Conservation (phyloP, 768 basidiomycete genomes). For the Auriscalpium orientale region DNA sequence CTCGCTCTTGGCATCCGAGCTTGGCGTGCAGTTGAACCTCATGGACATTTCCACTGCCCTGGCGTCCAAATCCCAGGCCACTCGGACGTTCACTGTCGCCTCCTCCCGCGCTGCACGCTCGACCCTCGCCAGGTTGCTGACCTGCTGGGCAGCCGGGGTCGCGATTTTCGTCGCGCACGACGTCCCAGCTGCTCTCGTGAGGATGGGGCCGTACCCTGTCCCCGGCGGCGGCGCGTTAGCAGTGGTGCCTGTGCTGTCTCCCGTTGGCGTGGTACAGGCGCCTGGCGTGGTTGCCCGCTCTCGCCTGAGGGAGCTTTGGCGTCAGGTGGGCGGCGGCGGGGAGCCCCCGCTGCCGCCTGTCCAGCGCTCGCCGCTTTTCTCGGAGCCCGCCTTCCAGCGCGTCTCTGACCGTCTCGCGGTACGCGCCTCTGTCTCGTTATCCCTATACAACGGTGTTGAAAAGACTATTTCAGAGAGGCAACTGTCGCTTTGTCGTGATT, state of each 20-base stretch:
- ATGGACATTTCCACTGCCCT: too few species aligned
- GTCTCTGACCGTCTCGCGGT: background rate
- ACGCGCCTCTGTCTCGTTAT: too few species aligned
- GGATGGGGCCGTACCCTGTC: background rate
- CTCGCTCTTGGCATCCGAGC: too few species aligned
- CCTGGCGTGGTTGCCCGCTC: background rate
- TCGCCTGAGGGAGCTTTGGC: background rate
- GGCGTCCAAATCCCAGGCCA: constrained; percentile 1
- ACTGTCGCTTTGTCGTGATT: background rate
- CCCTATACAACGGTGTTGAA: too few species aligned
- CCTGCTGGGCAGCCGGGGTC: background rate
- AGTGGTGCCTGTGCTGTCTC: background rate
- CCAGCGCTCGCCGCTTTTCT: background rate
- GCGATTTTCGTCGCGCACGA: background rate
- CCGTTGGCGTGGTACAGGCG: background rate
- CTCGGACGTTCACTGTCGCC: background rate
- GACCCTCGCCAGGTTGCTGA: background rate
- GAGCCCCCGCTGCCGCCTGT: too few species aligned
- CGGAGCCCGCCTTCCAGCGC: background rate
- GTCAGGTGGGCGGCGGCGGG: background rate
- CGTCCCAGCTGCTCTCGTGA: background rate
- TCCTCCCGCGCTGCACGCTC: background rate
- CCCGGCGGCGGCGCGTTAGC: background rate
- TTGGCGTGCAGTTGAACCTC: too few species aligned
- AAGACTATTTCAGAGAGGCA: background rate